A percentile compares a stretch with the other conserved stretches of the same genome.
Evolutionary conservation across 768 basidiomycete genomes (phyloP).

Genomic region (Podaxis sp.): DNA sequence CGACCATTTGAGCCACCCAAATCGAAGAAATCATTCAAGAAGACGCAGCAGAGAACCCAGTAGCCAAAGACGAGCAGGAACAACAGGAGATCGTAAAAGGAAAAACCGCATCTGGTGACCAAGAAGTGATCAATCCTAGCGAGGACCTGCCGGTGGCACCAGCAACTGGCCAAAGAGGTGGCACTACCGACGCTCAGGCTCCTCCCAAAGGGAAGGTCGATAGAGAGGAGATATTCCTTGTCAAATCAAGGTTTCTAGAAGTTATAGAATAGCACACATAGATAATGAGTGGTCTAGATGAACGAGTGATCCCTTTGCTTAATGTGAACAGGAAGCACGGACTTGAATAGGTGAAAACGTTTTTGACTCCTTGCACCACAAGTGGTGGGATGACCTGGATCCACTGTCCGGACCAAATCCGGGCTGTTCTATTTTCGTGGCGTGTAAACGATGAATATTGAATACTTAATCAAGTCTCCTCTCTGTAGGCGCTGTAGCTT

Average conservation of each 20-base stretch:
- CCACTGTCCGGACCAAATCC: too few species aligned
- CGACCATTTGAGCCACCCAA: constrained; percentile 20
- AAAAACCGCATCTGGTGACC: neutral
- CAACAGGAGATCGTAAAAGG: neutral
- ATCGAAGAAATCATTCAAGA: neutral
- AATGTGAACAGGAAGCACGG: too few species aligned
- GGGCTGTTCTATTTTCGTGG: too few species aligned
- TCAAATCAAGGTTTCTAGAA: neutral
- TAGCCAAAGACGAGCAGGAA: neutral
- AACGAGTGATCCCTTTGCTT: too few species aligned
- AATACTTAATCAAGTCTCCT: too few species aligned
- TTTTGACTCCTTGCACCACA: too few species aligned
- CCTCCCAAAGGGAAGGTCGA: neutral
- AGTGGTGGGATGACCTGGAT: too few species aligned
- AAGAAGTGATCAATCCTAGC: neutral
- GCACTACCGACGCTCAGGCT: neutral
- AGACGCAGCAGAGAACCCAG: neutral
- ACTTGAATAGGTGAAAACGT: too few species aligned
- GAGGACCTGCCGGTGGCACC: neutral
- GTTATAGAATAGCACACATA: neutral
- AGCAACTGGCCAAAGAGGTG: neutral
- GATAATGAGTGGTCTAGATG: too few species aligned
- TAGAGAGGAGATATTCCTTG: neutral
- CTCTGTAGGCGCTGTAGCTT: too few species aligned
- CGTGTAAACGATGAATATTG: too few species aligned